These are phyloP conservation scores for Spiromastix sp. DNA, from an alignment of 2,329 filamentous ascomycete species.

Conservation along the genomic window DNA sequence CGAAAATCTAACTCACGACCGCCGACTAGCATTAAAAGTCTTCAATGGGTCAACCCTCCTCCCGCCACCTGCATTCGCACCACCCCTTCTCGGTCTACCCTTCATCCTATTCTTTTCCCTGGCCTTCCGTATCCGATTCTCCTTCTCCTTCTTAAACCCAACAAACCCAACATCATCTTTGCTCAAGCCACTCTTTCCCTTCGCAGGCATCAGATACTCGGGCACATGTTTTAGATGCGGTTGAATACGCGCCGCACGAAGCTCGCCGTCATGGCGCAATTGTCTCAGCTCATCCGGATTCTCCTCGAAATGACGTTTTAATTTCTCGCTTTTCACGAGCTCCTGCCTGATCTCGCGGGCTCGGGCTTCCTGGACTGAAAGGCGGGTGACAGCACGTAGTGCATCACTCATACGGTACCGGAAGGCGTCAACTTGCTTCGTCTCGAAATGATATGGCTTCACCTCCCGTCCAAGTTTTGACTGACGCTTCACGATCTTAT, in stretches of 20 bases:
- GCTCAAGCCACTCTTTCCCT: slow-evolving; percentile 58
- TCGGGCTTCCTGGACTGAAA: slow-evolving; percentile 81
- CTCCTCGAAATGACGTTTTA: slow-evolving; percentile 93
- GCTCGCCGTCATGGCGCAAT: slow-evolving; percentile 79
- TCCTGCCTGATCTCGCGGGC: slow-evolving; percentile 81
- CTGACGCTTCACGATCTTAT: slow-evolving; percentile 71
- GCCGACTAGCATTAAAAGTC: slow-evolving; percentile 61
- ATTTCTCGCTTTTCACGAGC: slow-evolving; percentile 83
- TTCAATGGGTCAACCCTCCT: slow-evolving; percentile 76
- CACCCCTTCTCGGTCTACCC: slow-evolving; percentile 22
- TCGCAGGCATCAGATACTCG: slow-evolving; percentile 79
- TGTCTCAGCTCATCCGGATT: slow-evolving; percentile 84
- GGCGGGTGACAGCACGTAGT: slow-evolving; percentile 75
- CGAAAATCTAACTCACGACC: slow-evolving; percentile 6
- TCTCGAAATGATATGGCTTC: slow-evolving; percentile 88
- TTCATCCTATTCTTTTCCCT: slow-evolving; percentile 33
- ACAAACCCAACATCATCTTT: slow-evolving; percentile 66
- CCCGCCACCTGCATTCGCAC: slow-evolving; percentile 42
- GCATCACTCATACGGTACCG: slow-evolving; percentile 92
- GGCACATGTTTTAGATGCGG: slow-evolving; percentile 89
- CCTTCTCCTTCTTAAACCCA: slow-evolving; percentile 43
- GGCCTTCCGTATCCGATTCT: slow-evolving; percentile 43
- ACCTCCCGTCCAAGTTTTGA: slow-evolving; percentile 67
- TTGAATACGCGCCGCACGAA: slow-evolving; percentile 73
- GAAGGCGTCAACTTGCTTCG: slow-evolving; percentile 87